Base-by-base conservation (phyloP, 306 rosid species). In the Trifolium repens region DNA sequence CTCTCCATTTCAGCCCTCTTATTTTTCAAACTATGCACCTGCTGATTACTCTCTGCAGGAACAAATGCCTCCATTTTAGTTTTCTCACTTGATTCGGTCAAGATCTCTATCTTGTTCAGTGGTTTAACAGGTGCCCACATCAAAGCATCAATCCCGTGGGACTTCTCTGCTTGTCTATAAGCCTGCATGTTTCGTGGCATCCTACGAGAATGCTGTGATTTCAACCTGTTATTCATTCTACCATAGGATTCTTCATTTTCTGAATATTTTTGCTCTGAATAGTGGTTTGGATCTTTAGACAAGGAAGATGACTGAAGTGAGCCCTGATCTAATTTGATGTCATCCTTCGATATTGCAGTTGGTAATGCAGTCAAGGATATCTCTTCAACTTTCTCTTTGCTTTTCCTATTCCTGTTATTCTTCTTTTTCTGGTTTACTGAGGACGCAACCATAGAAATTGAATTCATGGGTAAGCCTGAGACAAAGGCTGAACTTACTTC, bases 1-100 rank as follows among this genome's bases (percentile, higher is more conserved):
- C 92, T 90, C 88, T 94, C 99, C 82, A 91, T 85, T 75, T 94
- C 99, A 32, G 99, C 96, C 81, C 97, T 88, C 88, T 90, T 94
- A 85, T 84, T 88, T 88, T 86, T 94, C 19, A 81, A 75, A 73
- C 64, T 84, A 72, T 87, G 96, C 82, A 67, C 89, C 72, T 86
- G 92, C 80, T 81, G 84, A 34, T 92, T 93, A 43, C 73, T 78
- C 87, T 88, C 90, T 35, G 81, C 72, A 16, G 87, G 72, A 83
- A 65, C 80, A 73, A 71, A 86, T 37, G 69, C 79, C 77, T 88
- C 96, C n/a, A 37, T 79, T 64, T 67, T 87, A 78, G 59, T 81
- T 75, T 87, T 86, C 52, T 80, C 88, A 80, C 55, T 62, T 47
- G 80, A 81, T 82, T 86, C 97, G 76, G 80, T 92, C 55, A 71